phyloP scores from a whole-genome alignment of 2,329 filamentous ascomycete species.

The Didymella lethalis region DNA sequence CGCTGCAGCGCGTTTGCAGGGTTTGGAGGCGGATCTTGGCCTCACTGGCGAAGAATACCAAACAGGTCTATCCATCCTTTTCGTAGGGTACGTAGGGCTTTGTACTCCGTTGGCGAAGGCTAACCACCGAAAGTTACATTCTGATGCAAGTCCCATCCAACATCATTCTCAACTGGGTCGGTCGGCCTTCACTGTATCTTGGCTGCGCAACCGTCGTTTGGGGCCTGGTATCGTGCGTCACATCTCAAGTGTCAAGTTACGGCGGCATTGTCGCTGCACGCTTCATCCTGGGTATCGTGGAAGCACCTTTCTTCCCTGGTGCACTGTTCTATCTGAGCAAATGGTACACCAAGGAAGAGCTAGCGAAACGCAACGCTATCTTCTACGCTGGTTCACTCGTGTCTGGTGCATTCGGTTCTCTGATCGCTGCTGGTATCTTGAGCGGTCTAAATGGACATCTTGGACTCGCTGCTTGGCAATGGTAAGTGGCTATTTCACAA shows the following conservation, averaged over 20 bases:
- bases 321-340: constrained; percentile 37
- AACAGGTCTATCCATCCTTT: constrained; percentile 58
- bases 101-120: neutral
- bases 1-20: constrained; percentile 38
- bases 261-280: constrained; percentile 53
- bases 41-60: constrained; percentile 33
- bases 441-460: constrained; percentile 41
- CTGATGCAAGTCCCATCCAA: constrained; percentile 70
- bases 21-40: constrained; percentile 32
- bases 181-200: constrained; percentile 64
- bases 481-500: constrained; percentile 14
- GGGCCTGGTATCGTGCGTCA: constrained; percentile 55
- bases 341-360: constrained; percentile 63
- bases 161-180: constrained; percentile 61
- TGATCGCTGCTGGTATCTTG: constrained; percentile 63
- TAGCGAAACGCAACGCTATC: constrained; percentile 60
- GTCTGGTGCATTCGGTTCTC: constrained; percentile 60
- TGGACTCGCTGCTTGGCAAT: constrained; percentile 49
- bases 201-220: constrained; percentile 56
- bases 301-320: constrained; percentile 36
- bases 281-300: constrained; percentile 51
- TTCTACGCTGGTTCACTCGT: constrained; percentile 62
- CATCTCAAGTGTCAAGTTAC: constrained; percentile 57
- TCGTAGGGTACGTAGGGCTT: constrained; percentile 59
- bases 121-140: constrained; percentile 56